Percentiles rank a stretch among this genome's conserved stretches.
Conservation (phyloP, 208 protist species). For the Crithidia acanthocephali region DNA sequence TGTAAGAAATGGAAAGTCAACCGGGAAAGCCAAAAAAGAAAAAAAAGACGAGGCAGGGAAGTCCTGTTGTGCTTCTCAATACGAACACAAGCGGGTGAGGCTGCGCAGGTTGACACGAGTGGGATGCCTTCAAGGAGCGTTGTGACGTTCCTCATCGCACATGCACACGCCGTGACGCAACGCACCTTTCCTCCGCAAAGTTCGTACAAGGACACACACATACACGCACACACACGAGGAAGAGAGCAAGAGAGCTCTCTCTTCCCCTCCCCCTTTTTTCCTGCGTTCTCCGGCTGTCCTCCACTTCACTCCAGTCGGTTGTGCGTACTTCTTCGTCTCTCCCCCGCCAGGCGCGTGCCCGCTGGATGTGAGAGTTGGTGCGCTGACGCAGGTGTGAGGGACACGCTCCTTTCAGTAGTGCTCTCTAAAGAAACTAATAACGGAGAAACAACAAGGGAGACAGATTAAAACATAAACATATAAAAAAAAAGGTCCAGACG, state of each 20-base stretch:
- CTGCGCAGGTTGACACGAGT: background rate
- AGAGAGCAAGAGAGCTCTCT: too few species aligned
- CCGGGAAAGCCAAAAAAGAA: background rate
- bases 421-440: background rate
- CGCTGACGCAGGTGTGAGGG: background rate
- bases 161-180: too few species aligned
- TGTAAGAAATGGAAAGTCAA: background rate
- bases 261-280: conserved; percentile 7
- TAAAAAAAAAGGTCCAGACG: conserved; percentile 7
- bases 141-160: conserved; percentile 4
- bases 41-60: background rate
- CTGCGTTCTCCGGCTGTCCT: background rate
- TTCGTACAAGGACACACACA: background rate
- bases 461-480: background rate
- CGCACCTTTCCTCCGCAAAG: background rate
- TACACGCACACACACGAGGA: background rate
- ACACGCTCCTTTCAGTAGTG: conserved; percentile 1
- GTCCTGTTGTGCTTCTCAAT: background rate
- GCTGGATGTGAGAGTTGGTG: background rate
- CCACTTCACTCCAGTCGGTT: background rate
- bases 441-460: background rate
- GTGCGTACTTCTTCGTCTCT: background rate
- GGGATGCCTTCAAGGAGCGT: background rate
- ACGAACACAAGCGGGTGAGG: background rate
- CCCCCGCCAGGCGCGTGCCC: too few species aligned